Percentiles rank a stretch among this genome's conserved stretches.
Conservation (phyloP, 768 basidiomycete genomes). For the Tricholoma saponaceum region DNA sequence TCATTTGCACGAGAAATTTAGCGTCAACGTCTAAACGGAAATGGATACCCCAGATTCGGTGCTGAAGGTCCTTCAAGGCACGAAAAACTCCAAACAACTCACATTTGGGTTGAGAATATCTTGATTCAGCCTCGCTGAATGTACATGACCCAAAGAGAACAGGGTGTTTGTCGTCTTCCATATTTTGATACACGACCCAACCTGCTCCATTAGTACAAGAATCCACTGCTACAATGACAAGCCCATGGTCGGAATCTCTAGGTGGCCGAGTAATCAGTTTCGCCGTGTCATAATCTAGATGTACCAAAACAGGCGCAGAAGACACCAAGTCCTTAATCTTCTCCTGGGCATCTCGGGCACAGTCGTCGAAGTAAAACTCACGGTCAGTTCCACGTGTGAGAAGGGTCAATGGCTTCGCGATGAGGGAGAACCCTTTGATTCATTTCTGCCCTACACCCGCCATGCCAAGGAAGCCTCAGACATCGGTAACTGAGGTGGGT, state of each 20-base stretch:
- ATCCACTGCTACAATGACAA: slow-evolving; percentile 32
- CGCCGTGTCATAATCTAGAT: slow-evolving; percentile 27
- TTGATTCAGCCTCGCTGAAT: slow-evolving; percentile 24
- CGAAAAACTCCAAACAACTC: slow-evolving; percentile 34
- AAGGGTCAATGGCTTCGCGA: slow-evolving; percentile 22
- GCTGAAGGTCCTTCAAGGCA: slow-evolving; percentile 23
- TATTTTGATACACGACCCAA: slow-evolving; percentile 28
- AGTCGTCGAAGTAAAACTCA: slow-evolving; percentile 23
- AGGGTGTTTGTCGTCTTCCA: slow-evolving; percentile 15
- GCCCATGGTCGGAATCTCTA: slow-evolving; percentile 13
- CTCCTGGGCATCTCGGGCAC: slow-evolving; percentile 20
- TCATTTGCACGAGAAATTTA: no score
- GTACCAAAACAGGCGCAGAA: slow-evolving; percentile 22
- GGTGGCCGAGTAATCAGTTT: slow-evolving; percentile 2
- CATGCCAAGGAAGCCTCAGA: slow-evolving; percentile 21
- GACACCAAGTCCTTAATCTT: slow-evolving; percentile 19
- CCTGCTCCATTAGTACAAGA: slow-evolving; percentile 28
- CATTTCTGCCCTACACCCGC: slow-evolving; percentile 18
- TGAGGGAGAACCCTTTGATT: slow-evolving; percentile 19
- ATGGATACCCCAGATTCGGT: no score
- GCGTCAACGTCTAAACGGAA: no score
- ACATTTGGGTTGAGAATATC: slow-evolving; percentile 33
- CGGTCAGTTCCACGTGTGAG: slow-evolving; percentile 4
- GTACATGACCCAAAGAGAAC: slow-evolving; percentile 28
- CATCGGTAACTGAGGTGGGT: slow-evolving; percentile 10